Conservation (phyloP, 2,329 filamentous ascomycete genomes). For the Colletotrichum lindemuthianum region DNA sequence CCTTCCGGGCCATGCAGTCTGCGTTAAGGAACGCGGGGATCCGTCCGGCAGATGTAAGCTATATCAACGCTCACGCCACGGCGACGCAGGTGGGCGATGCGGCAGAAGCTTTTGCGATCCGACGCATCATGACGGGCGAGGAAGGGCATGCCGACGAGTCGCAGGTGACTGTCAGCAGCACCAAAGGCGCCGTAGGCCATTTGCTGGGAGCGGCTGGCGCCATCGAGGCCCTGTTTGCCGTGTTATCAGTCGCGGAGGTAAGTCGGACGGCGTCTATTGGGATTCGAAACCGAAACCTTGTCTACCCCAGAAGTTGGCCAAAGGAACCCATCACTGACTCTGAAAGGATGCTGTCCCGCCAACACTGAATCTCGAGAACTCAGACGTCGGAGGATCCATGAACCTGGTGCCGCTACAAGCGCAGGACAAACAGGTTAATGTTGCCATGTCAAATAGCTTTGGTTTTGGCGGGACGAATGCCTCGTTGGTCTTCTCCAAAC, state of each 20-base stretch:
- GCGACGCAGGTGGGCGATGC: conserved; percentile 86
- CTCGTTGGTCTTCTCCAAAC: conserved; percentile 76
- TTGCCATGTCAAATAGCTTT: conserved; percentile 93
- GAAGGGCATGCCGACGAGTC: conserved; percentile 70
- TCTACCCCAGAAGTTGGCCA: conserved; percentile 10
- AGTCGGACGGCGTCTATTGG: conserved; percentile 44
- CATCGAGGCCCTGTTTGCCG: conserved; percentile 86
- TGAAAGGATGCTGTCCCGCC: conserved; percentile 80
- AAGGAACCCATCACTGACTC: conserved; percentile 19
- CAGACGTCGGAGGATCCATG: conserved; percentile 76
- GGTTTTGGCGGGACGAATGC: conserved; percentile 98
- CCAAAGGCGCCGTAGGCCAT: conserved; percentile 93
- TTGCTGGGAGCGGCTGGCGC: conserved; percentile 91
- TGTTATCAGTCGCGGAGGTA: conserved; percentile 83
- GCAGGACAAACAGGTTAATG: conserved; percentile 75
- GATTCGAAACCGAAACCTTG: conserved; percentile 34
- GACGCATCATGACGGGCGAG: conserved; percentile 77
- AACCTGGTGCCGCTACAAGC: conserved; percentile 83
- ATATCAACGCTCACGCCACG: conserved; percentile 96
- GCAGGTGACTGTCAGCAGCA: conserved; percentile 87
- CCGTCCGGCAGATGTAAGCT: conserved; percentile 78
- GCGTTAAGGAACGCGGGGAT: conserved; percentile 79
- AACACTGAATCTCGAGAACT: conserved; percentile 81
- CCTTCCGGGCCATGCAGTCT: conserved; percentile 84
- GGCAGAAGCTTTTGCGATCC: conserved; percentile 88